Conservation (phyloP, 2,329 filamentous ascomycete genomes). For the Colletotrichum filicis region DNA sequence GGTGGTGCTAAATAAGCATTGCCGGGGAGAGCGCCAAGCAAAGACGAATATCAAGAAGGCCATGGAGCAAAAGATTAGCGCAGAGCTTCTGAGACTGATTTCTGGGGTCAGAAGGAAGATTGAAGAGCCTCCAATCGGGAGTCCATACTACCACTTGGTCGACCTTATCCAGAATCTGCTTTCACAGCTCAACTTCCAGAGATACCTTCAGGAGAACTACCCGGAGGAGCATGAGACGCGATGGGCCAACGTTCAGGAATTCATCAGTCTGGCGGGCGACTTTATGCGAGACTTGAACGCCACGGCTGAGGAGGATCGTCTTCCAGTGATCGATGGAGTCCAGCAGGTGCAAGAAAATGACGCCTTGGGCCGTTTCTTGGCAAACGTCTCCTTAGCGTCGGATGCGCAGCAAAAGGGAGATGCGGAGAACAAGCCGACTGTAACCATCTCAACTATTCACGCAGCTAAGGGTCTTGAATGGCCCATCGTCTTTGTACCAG, state of each 20-base stretch:
- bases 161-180: slow-evolving; percentile 64
- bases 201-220: slow-evolving; percentile 78
- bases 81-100: slow-evolving; percentile 57
- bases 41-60: slow-evolving; percentile 61
- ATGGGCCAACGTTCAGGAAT: slow-evolving; percentile 91
- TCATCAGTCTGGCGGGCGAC: slow-evolving; percentile 83
- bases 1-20: slow-evolving; percentile 72
- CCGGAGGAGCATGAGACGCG: slow-evolving; percentile 80
- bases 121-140: slow-evolving; percentile 41
- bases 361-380: slow-evolving; percentile 81
- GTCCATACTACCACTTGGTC: slow-evolving; percentile 52
- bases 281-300: slow-evolving; percentile 61
- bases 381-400: slow-evolving; percentile 87
- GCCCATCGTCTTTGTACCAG: slow-evolving; percentile 94
- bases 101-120: slow-evolving; percentile 45
- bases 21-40: slow-evolving; percentile 58
- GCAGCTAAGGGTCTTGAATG: slow-evolving; percentile 96
- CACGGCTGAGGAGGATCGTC: slow-evolving; percentile 60
- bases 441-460: slow-evolving; percentile 96
- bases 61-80: slow-evolving; percentile 64
- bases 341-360: slow-evolving; percentile 74
- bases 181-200: slow-evolving; percentile 76
- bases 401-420: slow-evolving; percentile 70
- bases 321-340: slow-evolving; percentile 77
- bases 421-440: slow-evolving; percentile 67